Evolutionary conservation across 2,329 filamentous ascomycete species (phyloP), one percentile per base, ranked within the genome.

Genomic region (Penicillium janthinellum): DNA sequence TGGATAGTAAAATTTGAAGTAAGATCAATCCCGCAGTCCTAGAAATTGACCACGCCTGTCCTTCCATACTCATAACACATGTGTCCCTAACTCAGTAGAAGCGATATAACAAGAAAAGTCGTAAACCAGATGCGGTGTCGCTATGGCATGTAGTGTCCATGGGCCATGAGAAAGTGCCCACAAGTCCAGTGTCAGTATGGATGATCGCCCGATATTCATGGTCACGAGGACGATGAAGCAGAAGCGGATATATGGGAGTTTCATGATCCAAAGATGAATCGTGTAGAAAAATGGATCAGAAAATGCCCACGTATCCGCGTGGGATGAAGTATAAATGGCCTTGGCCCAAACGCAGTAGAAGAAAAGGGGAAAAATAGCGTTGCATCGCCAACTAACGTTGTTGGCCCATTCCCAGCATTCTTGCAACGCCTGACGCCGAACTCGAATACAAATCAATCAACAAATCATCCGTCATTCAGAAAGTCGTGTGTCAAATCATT

Each of bases 401-500:
- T 59, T 59, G 53, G 39, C 57, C 57, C 41, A 22, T 59, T 39
- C 25, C 53, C 57, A 25, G 55, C 54, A 54, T 54, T 54, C 25
- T 37, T 49, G 56, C 44, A 64, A 65, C 59, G 49, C 59, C 61
- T 42, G 61, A 58, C 58, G 63, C 67, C 67, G 67, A 59, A 57
- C 51, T 64, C 31, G 25, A 60, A 34, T 59, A 57, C 56, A 57
- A 58, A 62, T 57, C 52, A 44, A 42, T 53, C 47, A 54, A 45
- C 56, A 63, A 60, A 15, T 61, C 56, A 44, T 64, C 39, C 50
- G 57, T 44, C 54, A 41, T 53, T 68, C 63, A 49, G 42, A 61
- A 35, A 66, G 56, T 67, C 64, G 53, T 67, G 56, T 52, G 38
- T 59, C 42, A 65, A 64, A 61, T 67, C 62, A 45, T 62, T 61